Evolutionary conservation across 371 early-diverging fungal genomes (phyloP).

Genomic region (Mucor mucedo): DNA sequence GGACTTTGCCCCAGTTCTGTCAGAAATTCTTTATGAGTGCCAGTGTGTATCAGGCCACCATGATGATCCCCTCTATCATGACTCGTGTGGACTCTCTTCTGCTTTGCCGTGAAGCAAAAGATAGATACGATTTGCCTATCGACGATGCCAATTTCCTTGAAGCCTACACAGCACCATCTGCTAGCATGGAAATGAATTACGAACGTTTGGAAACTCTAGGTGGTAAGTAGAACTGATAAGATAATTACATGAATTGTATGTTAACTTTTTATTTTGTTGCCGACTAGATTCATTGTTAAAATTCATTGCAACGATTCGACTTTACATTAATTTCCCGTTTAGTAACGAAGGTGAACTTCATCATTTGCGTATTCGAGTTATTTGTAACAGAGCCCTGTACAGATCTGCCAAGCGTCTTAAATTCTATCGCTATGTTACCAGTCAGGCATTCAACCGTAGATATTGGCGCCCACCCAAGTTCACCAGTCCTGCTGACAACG

Average conservation of each 20-base stretch:
- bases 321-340: constrained; percentile 78
- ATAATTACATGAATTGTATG: not conserved
- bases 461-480: constrained; percentile 69
- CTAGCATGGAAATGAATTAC: constrained; percentile 78
- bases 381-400: constrained; percentile 79
- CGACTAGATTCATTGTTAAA: constrained; percentile 88
- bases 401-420: constrained; percentile 63
- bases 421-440: constrained; percentile 60
- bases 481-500: constrained; percentile 37
- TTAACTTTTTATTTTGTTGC: not conserved
- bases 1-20: constrained; percentile 65
- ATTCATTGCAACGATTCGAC: constrained; percentile 74
- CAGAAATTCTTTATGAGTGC: constrained; percentile 54
- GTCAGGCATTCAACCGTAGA: constrained; percentile 67
- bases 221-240: constrained; percentile 25
- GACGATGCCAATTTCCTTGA: constrained; percentile 59
- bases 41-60: constrained; percentile 56
- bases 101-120: constrained; percentile 61
- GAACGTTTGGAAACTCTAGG: constrained; percentile 96
- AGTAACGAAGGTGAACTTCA: constrained; percentile 87
- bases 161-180: constrained; percentile 79
- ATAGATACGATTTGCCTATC: constrained; percentile 45
- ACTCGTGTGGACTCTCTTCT: constrained; percentile 71
- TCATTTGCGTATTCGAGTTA: constrained; percentile 68
- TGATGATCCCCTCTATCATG: constrained; percentile 71